These are phyloP conservation scores for Antarctomyces pellizariae DNA, from an alignment of 495 filamentous ascomycete species.

Conservation along the genomic window DNA sequence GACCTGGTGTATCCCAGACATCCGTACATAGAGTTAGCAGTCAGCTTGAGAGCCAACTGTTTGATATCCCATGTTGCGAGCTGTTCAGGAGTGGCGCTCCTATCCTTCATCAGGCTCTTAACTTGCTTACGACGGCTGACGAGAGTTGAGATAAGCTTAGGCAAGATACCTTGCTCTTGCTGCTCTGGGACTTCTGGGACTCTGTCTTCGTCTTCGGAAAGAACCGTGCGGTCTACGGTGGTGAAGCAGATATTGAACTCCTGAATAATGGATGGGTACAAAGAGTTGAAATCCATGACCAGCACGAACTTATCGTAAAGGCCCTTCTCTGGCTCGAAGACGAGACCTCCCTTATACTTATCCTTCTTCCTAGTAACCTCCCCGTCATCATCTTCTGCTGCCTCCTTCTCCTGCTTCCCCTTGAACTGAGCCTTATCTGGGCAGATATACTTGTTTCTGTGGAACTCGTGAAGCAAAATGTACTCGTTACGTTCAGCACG, in stretches of 20 bases:
- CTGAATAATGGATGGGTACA: conserved; percentile 97
- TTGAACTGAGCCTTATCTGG: conserved; percentile 70
- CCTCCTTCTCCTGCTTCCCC: conserved; percentile 44
- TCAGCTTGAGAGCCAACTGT: conserved; percentile 86
- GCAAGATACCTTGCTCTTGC: conserved; percentile 59
- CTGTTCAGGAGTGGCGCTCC: conserved; percentile 61
- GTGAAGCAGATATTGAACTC: conserved; percentile 99
- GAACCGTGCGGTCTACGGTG: conserved; percentile 56
- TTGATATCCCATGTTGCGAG: conserved; percentile 95
- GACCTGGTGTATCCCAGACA: conserved; percentile 91
- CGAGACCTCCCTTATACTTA: conserved; percentile 93
- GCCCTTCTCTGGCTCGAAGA: conserved; percentile 94
- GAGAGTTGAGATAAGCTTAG: conserved; percentile 70
- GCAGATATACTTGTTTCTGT: conserved; percentile 89
- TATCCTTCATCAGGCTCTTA: conserved; percentile 91
- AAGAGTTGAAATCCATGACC: conserved; percentile 98
- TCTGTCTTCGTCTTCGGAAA: conserved; percentile 59
- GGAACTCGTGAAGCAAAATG: conserved; percentile 92
- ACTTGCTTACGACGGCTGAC: conserved; percentile 74
- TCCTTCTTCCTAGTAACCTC: conserved; percentile 80
- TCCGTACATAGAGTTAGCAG: conserved; percentile 98
- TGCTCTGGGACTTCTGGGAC: conserved; percentile 44
- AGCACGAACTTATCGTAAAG: conserved; percentile 91
- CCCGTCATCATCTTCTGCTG: conserved; percentile 47
- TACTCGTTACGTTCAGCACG: conserved; percentile 96